Base-by-base conservation (phyloP, 73 alveolate genomes). In the Blepharisma japonicum region DNA sequence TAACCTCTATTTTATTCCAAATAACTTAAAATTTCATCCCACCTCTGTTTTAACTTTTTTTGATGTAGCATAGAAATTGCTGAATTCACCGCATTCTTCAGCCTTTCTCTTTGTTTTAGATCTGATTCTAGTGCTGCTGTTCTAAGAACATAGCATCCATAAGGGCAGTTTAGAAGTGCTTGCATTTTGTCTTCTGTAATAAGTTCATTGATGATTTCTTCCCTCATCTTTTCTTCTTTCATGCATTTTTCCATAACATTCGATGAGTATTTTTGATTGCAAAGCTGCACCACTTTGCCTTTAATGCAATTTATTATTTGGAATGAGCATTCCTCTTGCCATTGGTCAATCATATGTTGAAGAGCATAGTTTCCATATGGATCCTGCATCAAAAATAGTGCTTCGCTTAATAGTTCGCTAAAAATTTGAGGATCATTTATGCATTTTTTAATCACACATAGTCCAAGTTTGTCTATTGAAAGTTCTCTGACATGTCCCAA, bases 331-430 rank as follows among this genome's bases (percentile, higher is more conserved):
- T 70, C 80, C 27, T 45, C 80, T 7, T 25, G 14, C 80, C 66
- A 45, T 14, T 18, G 20, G 4, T 70, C 80, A 45, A 70, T 9
- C 23, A 45, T 54, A 38, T 18, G 23, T 47, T 70, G 66, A n/a
- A 70, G 20, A 7, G 66, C 80, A 25, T 70, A 70, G 5, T 70
- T 70, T 9, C 80, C 80, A 45, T 45, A 70, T 9, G 80, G 80
- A 45, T 70, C 32, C 42, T 45, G 80, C 56, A 70, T 47, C 27
- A 70, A 45, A 39, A 45, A 0, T 70, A 70, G 4, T 0, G 80
- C 70, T 0, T 45, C 5, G 14, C 66, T 45, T 8, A 70, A n/a
- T 18, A 70, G 14, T 70, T 70, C 56, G 45, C 66, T 70, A 72
- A 70, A 9, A 14, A 70, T 45, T 45, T 23, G 42, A 8, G 80